phyloP scores from a whole-genome alignment of 192 early-diverging fungal species.

The Coemansia sp. region DNA sequence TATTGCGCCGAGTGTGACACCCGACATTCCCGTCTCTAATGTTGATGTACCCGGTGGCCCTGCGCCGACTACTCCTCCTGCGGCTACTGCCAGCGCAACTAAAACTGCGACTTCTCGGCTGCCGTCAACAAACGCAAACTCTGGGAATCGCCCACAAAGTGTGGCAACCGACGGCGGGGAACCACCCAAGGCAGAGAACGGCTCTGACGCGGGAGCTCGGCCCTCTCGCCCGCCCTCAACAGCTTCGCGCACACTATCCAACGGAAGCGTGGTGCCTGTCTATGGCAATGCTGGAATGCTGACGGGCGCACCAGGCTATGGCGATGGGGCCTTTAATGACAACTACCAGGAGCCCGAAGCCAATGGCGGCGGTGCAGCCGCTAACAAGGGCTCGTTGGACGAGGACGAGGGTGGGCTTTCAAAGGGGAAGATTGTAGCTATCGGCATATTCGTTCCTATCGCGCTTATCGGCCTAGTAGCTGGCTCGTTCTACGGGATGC shows the following conservation, averaged over 20 bases:
- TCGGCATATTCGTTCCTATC: slow-evolving; percentile 12
- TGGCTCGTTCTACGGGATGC: slow-evolving; percentile 14
- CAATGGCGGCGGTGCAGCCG: background rate
- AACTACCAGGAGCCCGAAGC: background rate
- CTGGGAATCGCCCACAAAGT: background rate
- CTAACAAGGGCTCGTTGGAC: background rate
- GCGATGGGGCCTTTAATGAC: background rate
- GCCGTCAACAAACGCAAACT: background rate
- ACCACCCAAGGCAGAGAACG: background rate
- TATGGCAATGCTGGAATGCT: background rate
- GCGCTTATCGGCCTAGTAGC: slow-evolving; percentile 16
- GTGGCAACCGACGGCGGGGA: background rate
- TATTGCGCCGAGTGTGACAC: background rate
- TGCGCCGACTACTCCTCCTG: background rate
- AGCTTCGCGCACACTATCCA: background rate
- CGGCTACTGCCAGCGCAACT: background rate
- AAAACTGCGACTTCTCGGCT: background rate
- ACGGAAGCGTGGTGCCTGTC: background rate
- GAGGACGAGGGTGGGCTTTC: background rate
- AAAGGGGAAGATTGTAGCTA: slow-evolving; percentile 16
- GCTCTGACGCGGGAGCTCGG: background rate
- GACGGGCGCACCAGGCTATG: background rate
- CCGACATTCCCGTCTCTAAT: background rate
- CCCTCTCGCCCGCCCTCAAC: background rate
- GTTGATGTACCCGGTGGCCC: background rate